These are phyloP conservation scores for Claviceps cyperi DNA, from an alignment of 2,329 filamentous ascomycete genomes.

Conservation along the genomic window DNA sequence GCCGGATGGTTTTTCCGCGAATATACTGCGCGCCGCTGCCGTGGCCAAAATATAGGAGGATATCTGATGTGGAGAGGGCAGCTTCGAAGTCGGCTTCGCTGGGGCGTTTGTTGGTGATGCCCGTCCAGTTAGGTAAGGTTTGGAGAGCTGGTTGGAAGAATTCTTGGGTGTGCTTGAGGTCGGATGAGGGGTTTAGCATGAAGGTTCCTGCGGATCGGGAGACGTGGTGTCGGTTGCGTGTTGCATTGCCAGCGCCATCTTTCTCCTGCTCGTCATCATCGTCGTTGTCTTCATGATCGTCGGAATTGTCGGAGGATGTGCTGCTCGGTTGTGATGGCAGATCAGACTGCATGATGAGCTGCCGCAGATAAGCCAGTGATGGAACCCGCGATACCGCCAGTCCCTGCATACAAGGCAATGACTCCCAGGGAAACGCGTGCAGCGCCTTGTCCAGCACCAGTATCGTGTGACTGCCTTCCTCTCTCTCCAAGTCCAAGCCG, in stretches of 20 bases:
- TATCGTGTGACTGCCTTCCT: slow-evolving; percentile 54
- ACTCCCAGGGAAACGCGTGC: slow-evolving; percentile 92
- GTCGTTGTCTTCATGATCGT: not conserved
- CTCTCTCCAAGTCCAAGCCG: slow-evolving; percentile 19
- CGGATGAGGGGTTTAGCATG: slow-evolving; percentile 78
- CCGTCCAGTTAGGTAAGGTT: slow-evolving; percentile 55
- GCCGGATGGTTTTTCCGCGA: slow-evolving; percentile 66
- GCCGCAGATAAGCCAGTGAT: slow-evolving; percentile 67
- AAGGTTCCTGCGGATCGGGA: slow-evolving; percentile 48
- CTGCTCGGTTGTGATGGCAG: not conserved
- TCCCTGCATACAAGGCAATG: slow-evolving; percentile 68
- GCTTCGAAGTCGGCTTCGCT: slow-evolving; percentile 63
- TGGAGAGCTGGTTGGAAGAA: slow-evolving; percentile 55
- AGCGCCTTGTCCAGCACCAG: slow-evolving; percentile 83
- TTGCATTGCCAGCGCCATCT: not conserved
- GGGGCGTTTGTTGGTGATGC: slow-evolving; percentile 54
- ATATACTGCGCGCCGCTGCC: slow-evolving; percentile 93
- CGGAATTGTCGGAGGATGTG: not conserved
- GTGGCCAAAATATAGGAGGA: slow-evolving; percentile 91
- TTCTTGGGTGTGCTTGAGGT: slow-evolving; percentile 65
- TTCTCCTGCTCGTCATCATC: not conserved
- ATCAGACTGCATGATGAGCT: slow-evolving; percentile 48
- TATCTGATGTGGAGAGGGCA: slow-evolving; percentile 49
- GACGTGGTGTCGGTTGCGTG: slow-evolving; percentile 36
- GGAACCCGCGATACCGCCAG: slow-evolving; percentile 76